Conservation (phyloP, 768 basidiomycete species). For the Leccinum longicurvipes region DNA sequence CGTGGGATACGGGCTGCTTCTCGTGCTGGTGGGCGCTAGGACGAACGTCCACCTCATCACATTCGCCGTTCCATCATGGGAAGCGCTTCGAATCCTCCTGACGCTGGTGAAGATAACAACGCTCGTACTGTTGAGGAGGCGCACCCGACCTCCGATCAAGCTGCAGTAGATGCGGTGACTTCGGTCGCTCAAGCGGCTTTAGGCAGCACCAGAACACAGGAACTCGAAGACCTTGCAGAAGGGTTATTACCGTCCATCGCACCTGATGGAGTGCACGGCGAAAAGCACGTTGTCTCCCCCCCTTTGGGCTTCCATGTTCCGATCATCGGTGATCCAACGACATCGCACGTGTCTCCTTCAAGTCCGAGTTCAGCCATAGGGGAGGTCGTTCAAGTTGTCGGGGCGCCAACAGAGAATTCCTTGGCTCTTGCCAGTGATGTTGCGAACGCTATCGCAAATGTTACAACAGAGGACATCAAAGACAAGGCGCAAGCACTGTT, state of each 20-base stretch:
- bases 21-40: neutral
- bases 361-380: neutral
- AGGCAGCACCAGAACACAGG: neutral
- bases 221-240: neutral
- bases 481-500: slow-evolving; percentile 2
- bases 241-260: neutral
- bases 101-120: neutral
- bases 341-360: neutral
- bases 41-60: slow-evolving; percentile 3
- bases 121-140: neutral
- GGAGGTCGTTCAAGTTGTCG: neutral
- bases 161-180: neutral
- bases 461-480: slow-evolving; percentile 1
- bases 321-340: neutral
- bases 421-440: neutral
- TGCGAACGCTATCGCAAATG: neutral
- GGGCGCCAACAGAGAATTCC: neutral
- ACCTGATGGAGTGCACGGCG: neutral
- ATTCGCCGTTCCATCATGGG: neutral
- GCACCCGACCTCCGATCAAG: neutral
- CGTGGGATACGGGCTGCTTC: neutral
- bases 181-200: neutral
- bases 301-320: neutral
- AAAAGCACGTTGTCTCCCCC: neutral
- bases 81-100: neutral